These are phyloP conservation scores for Orbilia blumenaviensis DNA, from an alignment of 2,329 filamentous ascomycete genomes.

Conservation along the genomic window DNA sequence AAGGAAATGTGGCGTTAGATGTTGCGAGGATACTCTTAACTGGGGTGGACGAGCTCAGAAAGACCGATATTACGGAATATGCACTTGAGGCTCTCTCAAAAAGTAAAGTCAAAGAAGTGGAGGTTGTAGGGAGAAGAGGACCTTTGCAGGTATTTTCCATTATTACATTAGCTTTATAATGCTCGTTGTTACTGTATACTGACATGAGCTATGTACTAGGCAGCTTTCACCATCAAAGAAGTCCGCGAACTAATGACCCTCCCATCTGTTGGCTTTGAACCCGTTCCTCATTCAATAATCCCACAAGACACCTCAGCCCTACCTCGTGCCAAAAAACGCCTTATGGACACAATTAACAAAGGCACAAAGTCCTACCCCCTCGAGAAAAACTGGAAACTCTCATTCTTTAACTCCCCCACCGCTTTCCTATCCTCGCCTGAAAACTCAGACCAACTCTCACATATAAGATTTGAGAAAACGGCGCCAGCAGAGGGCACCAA, in stretches of 20 bases:
- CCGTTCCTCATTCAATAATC: slow-evolving; percentile 70
- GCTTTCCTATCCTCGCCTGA: slow-evolving; percentile 69
- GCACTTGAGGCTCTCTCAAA: slow-evolving; percentile 77
- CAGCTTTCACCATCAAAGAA: slow-evolving; percentile 95
- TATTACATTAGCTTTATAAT: background rate
- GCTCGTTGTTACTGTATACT: slow-evolving; percentile 56
- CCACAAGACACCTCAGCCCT: slow-evolving; percentile 76
- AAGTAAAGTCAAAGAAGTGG: slow-evolving; percentile 80
- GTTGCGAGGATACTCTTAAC: slow-evolving; percentile 87
- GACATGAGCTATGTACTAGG: slow-evolving; percentile 63
- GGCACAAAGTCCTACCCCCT: slow-evolving; percentile 29
- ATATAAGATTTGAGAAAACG: slow-evolving; percentile 74
- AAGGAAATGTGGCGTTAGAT: slow-evolving; percentile 95
- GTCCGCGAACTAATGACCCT: slow-evolving; percentile 85
- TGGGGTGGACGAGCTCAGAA: slow-evolving; percentile 75
- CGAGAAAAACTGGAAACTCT: slow-evolving; percentile 79
- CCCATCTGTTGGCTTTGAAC: slow-evolving; percentile 74
- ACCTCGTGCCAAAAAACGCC: slow-evolving; percentile 76
- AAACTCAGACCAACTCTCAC: slow-evolving; percentile 67
- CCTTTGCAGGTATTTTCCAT: slow-evolving; percentile 75
- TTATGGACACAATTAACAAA: slow-evolving; percentile 61
- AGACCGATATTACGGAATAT: slow-evolving; percentile 88
- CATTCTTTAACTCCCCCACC: slow-evolving; percentile 82
- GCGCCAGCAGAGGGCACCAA: slow-evolving; percentile 67
- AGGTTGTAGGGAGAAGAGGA: slow-evolving; percentile 87